Base-by-base conservation (phyloP, 2,329 filamentous ascomycete species). In the Zymoseptoria pseudotritici region DNA sequence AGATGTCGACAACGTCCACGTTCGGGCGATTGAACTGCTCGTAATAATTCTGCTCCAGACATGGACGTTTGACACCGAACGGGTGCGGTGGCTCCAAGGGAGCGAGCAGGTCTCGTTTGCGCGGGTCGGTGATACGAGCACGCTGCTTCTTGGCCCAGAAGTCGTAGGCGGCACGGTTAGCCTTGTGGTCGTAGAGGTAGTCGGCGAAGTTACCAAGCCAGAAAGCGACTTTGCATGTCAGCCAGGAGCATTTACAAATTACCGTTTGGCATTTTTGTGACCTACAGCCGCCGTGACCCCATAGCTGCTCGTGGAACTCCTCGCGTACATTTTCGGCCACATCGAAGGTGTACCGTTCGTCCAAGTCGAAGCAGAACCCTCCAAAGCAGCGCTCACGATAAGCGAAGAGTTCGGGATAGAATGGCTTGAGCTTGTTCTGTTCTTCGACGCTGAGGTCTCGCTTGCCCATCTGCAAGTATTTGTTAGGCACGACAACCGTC, bases 321-420 rank as follows among this genome's bases (percentile, higher is more conserved):
- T 80, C 76, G 1, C 77, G 73, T 57, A 77, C 72, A 59, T 78
- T 75, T 0, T 74, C 71, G 0, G 64, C 65, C 9, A 78, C 77
- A 11, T 78, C 76, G 51, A 78, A 82, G 0, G 82, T 83, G 53
- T 80, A 79, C 60, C 78, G 79, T 65, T 84, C 75, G 2, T 73
- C 62, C 66, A 78, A 82, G 63, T 82, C 80, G 61, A 83, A 87
- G 2, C 76, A 70, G 68, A 88, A 85, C 0, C 85, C 85, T 1
- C 77, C 81, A 64, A 85, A 86, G 49, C 74, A 82, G 6, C 74
- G 79, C 68, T 82, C 76, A 2, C 83, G 80, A 21, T 74, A 71
- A 24, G 72, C 72, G 69, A 83, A 87, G 2, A 88, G 73, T 21
- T 74, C 70, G 9, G 76, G 73, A 31, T 78, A 79, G 42, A 74